These are phyloP conservation scores for Crithidia mellificae DNA, from an alignment of 208 protist genomes.

Conservation along the genomic window DNA sequence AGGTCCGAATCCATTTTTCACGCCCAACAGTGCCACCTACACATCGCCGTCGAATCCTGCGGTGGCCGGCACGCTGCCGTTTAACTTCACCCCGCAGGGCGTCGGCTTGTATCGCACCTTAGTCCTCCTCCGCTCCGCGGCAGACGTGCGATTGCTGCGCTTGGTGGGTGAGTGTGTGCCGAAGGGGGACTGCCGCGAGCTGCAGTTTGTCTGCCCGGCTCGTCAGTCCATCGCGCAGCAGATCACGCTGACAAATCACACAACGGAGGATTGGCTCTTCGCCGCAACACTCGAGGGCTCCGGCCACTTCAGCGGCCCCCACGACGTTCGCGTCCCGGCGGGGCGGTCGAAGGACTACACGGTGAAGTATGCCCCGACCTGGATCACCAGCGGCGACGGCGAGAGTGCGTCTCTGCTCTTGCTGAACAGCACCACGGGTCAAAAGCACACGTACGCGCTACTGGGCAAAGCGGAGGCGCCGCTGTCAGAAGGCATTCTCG, in stretches of 20 bases:
- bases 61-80: conserved; percentile 34
- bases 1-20: conserved; percentile 87
- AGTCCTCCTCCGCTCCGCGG: conserved; percentile 77
- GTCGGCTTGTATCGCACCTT: conserved; percentile 80
- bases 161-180: conserved; percentile 83
- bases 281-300: conserved; percentile 71
- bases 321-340: conserved; percentile 77
- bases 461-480: conserved; percentile 85
- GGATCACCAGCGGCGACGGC: conserved; percentile 55
- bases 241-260: conserved; percentile 85
- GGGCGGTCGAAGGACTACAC: conserved; percentile 78
- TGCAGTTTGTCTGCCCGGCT: conserved; percentile 89
- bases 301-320: conserved; percentile 77
- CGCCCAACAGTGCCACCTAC: conserved; percentile 28
- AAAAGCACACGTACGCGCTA: conserved; percentile 88
- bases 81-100: conserved; percentile 85
- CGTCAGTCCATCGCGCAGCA: conserved; percentile 90
- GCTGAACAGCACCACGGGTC: conserved; percentile 79
- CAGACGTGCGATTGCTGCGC: conserved; percentile 86
- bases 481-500: conserved; percentile 83
- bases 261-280: conserved; percentile 85
- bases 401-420: conserved; percentile 78
- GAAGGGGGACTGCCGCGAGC: conserved; percentile 59
- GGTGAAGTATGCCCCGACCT: conserved; percentile 85
- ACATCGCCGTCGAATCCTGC: conserved; percentile 15